Evolutionary conservation across 1,284 basidiomycete species (phyloP).

Genomic region (Marasmius tenuissimus): DNA sequence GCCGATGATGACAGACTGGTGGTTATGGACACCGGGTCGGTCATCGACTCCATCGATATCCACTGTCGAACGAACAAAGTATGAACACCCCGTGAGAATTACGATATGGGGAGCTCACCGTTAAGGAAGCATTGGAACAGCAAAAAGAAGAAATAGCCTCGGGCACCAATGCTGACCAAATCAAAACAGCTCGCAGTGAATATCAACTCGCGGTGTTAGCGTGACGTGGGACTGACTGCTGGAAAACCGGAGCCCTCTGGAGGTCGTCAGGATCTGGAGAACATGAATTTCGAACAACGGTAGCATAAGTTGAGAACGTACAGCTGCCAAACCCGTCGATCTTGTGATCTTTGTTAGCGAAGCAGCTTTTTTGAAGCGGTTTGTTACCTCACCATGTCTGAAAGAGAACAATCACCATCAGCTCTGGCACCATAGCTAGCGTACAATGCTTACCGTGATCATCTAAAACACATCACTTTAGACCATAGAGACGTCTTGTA

Average conservation of each 20-base stretch:
- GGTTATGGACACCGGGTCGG: constrained; percentile 55
- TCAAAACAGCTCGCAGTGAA: constrained; percentile 1
- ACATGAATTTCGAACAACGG: constrained; percentile 8
- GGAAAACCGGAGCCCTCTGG: constrained; percentile 78
- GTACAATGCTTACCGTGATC: constrained; percentile 64
- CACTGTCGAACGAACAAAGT: constrained; percentile 41
- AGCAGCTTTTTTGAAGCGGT: background rate
- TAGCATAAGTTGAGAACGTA: constrained; percentile 34
- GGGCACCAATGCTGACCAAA: constrained; percentile 62
- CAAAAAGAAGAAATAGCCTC: constrained; percentile 90
- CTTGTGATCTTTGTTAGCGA: constrained; percentile 27
- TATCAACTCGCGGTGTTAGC: too few relatives aligned
- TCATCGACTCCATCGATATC: constrained; percentile 74
- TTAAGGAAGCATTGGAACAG: constrained; percentile 92
- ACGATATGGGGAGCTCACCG: constrained; percentile 40
- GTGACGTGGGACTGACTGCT: constrained; percentile 43
- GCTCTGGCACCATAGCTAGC: background rate
- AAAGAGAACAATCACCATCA: constrained; percentile 7
- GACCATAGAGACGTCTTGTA: background rate
- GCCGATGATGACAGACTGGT: constrained; percentile 77
- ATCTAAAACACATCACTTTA: constrained; percentile 39
- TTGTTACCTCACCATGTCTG: constrained; percentile 30
- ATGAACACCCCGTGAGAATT: constrained; percentile 1
- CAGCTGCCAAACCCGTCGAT: constrained; percentile 95
- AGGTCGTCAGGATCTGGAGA: constrained; percentile 77